phyloP scores from a whole-genome alignment of 106 monocot genomes.

The Triglochin maritima region DNA sequence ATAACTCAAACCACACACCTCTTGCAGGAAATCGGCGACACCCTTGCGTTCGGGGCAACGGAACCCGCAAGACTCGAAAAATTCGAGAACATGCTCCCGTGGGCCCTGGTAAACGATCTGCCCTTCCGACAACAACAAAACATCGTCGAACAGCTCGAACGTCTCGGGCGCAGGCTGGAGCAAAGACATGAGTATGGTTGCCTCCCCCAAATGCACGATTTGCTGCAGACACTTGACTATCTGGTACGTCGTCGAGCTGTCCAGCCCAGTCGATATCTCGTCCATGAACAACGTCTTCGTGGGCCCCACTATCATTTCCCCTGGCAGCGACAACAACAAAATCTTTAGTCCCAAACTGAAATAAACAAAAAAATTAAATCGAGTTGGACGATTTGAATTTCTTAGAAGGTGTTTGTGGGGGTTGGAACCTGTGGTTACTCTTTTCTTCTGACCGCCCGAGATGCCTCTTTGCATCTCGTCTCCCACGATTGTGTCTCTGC shows the following conservation, averaged over 20 bases:
- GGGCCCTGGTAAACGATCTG: conserved; percentile 79
- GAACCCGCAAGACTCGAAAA: conserved; percentile 62
- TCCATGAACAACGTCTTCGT: conserved; percentile 65
- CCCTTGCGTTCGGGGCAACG: conserved; percentile 55
- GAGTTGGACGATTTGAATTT: background rate
- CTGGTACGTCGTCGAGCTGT: conserved; percentile 74
- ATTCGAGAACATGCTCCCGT: conserved; percentile 35
- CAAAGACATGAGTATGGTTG: conserved; percentile 62
- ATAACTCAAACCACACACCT: conserved; percentile 17
- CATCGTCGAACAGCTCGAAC: conserved; percentile 63
- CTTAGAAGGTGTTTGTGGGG: background rate
- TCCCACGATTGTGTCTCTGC: conserved; percentile 39
- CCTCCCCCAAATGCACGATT: conserved; percentile 47
- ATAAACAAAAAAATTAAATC: background rate
- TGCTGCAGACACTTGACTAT: conserved; percentile 65
- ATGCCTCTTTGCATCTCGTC: conserved; percentile 44
- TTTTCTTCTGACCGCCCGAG: conserved; percentile 47
- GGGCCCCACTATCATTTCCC: conserved; percentile 78
- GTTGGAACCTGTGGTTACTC: conserved; percentile 32
- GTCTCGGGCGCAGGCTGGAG: conserved; percentile 80
- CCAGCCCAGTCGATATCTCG: conserved; percentile 81
- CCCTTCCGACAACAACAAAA: conserved; percentile 56
- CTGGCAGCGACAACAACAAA: conserved; percentile 9
- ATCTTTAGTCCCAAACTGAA: background rate
- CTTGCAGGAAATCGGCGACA: conserved; percentile 58